Base-by-base conservation (phyloP, 352 stramenopile genomes). In the Thalassiosira ordinaria region DNA sequence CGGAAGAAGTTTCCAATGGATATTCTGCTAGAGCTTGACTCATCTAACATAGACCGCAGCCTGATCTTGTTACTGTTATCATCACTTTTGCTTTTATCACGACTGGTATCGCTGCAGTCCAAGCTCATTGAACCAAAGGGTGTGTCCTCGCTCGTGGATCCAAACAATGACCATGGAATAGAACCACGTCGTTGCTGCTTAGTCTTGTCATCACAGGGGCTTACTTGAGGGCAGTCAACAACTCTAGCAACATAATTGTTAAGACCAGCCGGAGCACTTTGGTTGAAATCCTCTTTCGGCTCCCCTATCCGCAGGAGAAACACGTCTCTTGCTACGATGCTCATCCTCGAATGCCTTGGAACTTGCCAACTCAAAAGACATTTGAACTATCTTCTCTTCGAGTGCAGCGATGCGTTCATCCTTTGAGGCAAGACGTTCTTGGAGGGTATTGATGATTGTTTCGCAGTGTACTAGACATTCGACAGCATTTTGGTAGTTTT, bases 301-400 rank as follows among this genome's bases (percentile, higher is more conserved):
- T n/a, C n/a, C n/a, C n/a, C n/a, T n/a, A n/a, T n/a, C n/a, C n/a
- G n/a, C n/a, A n/a, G n/a, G n/a, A n/a, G 37, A 46, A 46, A 46
- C 37, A 7, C 37, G 7, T 14, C 37, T 46, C 37, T 46, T 46
- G 37, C 7, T 14, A 14, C 37, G 37, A 56, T 59, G 51, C 24
- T 35, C 9, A 27, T 65, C 56, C 22, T 65, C 29, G 4, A 47
- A 33, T 0, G 60, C 35, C 39, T 69, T 69, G 11, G 60, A 26
- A 5, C 2, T 11, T 3, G 60, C 60, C n/a, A 69, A 14, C 41
- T 69, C 60, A 3, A 69, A 20, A 9, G 60, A 69, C 60, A 69
- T 69, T 56, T 69, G 18, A 27, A 69, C 60, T 9, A 69, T 35
- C 35, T 69, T 69, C 4, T 55, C 60, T 53, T 69, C 60, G 1